Conservation (phyloP, 176 grass and related monocot species). For the Oryza rufipogon region DNA sequence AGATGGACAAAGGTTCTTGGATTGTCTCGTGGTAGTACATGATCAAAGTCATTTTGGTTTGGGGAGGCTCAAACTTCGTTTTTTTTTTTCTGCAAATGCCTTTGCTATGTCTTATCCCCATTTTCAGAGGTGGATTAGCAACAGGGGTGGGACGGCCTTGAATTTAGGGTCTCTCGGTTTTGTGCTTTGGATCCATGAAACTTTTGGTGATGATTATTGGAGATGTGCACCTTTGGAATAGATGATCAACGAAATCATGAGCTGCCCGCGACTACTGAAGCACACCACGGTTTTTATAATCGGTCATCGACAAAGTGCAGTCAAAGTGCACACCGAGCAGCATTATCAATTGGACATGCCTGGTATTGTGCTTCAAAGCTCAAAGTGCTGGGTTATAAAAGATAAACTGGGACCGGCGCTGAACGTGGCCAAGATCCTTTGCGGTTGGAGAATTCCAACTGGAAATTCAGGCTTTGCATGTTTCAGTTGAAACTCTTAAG, state of each 20-base stretch:
- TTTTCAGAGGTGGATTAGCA: neutral
- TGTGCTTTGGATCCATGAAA: constrained; percentile 35
- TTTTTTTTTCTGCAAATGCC: neutral
- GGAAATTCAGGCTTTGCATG: neutral
- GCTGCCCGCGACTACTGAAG: constrained; percentile 20
- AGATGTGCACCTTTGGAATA: constrained; percentile 2
- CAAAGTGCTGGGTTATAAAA: neutral
- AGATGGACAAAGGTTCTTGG: neutral
- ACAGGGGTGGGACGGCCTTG: constrained; percentile 1
- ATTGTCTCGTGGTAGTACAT: neutral
- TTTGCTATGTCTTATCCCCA: neutral
- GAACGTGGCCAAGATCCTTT: constrained; percentile 7
- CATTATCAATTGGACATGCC: constrained; percentile 45
- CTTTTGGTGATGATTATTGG: constrained; percentile 32
- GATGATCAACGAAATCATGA: constrained; percentile 27
- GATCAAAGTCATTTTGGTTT: neutral
- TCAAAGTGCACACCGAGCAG: constrained; percentile 22
- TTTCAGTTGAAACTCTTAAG: neutral
- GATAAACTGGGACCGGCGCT: constrained; percentile 11
- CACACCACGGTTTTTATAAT: constrained; percentile 36
- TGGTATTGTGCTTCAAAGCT: constrained; percentile 38
- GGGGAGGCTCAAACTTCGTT: neutral
- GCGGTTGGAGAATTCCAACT: constrained; percentile 19
- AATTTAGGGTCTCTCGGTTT: constrained; percentile 26
- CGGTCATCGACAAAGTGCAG: constrained; percentile 19